A percentile compares a stretch with the other conserved stretches of the same genome.
These are phyloP conservation scores for Wickerhamiella brachini DNA, from an alignment of 805 yeast species.

Conservation along the genomic window DNA sequence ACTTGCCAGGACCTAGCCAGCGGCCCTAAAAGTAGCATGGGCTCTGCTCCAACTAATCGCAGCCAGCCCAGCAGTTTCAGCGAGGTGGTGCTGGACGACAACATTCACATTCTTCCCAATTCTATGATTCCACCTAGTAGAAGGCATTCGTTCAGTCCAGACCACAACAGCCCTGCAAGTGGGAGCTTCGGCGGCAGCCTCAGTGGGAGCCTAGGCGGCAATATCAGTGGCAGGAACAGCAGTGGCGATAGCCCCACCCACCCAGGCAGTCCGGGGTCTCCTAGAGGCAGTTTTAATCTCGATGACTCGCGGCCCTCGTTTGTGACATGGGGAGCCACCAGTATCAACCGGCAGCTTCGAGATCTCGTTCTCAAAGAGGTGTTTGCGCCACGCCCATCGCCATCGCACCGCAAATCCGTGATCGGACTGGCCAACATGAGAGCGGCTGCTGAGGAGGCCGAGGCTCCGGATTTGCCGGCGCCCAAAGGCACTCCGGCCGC, in stretches of 20 bases:
- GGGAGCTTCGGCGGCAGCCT: not conserved
- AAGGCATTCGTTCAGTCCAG: constrained; percentile 5
- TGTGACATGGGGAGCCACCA: constrained; percentile 40
- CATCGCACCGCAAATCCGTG: not conserved
- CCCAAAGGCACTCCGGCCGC: too few species aligned
- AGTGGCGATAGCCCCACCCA: not conserved
- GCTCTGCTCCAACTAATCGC: not conserved
- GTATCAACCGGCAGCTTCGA: constrained; percentile 54
- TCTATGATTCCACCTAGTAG: constrained; percentile 37
- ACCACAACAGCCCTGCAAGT: not conserved
- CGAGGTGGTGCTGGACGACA: constrained; percentile 85
- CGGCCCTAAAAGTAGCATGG: not conserved
- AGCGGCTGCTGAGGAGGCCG: not conserved
- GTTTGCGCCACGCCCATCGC: constrained; percentile 34
- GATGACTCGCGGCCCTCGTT: constrained; percentile 17
- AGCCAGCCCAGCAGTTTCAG: constrained; percentile 8
- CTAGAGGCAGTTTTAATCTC: constrained; percentile 14
- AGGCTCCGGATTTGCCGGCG: not conserved
- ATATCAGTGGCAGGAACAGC: not conserved
- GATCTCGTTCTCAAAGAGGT: constrained; percentile 63
- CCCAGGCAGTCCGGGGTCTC: not conserved
- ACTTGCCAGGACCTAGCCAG: not conserved
- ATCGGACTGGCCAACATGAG: not conserved
- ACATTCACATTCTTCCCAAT: constrained; percentile 80
- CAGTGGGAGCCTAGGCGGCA: not conserved